These are phyloP conservation scores for Alternaria consortialis DNA, from an alignment of 2,329 filamentous ascomycete species.

Conservation along the genomic window DNA sequence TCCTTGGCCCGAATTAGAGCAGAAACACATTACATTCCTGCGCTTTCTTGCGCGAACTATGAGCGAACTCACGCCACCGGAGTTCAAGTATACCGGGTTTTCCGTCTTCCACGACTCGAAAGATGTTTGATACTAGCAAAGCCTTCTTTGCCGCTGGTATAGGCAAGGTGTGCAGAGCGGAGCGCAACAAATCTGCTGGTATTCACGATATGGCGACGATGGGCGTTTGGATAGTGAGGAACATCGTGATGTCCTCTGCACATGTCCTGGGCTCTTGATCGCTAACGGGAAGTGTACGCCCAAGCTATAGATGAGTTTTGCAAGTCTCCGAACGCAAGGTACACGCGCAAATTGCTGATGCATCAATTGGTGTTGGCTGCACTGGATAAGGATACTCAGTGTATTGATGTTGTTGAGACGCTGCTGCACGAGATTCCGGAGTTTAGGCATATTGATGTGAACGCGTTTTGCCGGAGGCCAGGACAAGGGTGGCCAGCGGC, in stretches of 20 bases:
- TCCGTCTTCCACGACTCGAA: conserved; percentile 7
- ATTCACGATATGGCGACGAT: background rate
- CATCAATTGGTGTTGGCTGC: conserved; percentile 14
- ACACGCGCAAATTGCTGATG: conserved; percentile 21
- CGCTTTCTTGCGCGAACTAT: conserved; percentile 19
- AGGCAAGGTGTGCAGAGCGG: conserved; percentile 2
- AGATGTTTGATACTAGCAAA: conserved; percentile 11
- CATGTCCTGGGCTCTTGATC: conserved; percentile 9
- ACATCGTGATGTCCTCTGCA: conserved; percentile 5
- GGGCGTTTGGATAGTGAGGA: conserved; percentile 1
- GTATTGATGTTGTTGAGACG: conserved; percentile 2
- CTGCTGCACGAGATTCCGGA: conserved; percentile 12
- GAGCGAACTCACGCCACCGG: conserved; percentile 15
- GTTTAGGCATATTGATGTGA: conserved; percentile 10
- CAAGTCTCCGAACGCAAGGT: conserved; percentile 14
- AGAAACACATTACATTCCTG: conserved; percentile 24
- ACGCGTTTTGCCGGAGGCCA: background rate
- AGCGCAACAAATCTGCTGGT: background rate
- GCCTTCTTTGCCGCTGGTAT: conserved; percentile 7
- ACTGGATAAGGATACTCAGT: conserved; percentile 6
- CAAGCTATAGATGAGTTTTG: conserved; percentile 17
- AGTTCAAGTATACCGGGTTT: conserved; percentile 23
- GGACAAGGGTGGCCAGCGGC: conserved; percentile 14
- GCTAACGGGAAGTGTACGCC: conserved; percentile 26
- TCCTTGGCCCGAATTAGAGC: background rate